Evolutionary conservation across 2,329 filamentous ascomycete genomes (phyloP).

Genomic region (Verticillium nubilum): DNA sequence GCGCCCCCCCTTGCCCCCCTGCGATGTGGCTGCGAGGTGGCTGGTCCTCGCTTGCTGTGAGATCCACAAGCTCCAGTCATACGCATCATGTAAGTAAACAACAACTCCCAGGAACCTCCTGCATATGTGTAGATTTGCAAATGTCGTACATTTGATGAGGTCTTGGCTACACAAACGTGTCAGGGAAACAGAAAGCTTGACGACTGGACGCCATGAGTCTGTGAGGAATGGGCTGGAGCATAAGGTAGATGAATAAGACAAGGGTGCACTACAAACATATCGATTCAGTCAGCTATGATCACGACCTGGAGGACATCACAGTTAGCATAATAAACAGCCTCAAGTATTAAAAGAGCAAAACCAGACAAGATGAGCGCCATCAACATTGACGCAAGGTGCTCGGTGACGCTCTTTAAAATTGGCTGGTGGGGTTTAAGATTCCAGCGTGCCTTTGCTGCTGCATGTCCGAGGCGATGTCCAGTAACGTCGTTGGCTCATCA

Average conservation of each 20-base stretch:
- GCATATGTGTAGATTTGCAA: background rate
- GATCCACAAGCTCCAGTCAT: background rate
- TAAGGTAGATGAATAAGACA: background rate
- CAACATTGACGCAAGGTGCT: background rate
- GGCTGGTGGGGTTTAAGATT: background rate
- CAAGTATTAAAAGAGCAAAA: background rate
- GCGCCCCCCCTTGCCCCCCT: background rate
- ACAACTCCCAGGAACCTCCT: background rate
- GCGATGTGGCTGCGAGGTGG: background rate
- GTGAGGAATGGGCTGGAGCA: background rate
- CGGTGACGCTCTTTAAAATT: background rate
- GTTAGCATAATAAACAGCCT: background rate
- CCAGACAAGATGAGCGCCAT: background rate
- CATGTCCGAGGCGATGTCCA: background rate
- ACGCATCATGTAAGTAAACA: background rate
- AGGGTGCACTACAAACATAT: background rate
- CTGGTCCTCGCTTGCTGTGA: background rate
- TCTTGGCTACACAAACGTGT: background rate
- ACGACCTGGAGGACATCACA: background rate
- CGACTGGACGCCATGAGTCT: background rate
- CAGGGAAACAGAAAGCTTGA: background rate
- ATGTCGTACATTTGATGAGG: background rate
- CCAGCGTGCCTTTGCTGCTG: background rate
- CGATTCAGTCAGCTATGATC: background rate
- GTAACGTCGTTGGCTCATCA: conserved; percentile 1